A percentile compares a stretch with the other conserved stretches of the same genome.
phyloP scores from a whole-genome alignment of 179 eudicot genomes.

The Silene noctiflora region DNA sequence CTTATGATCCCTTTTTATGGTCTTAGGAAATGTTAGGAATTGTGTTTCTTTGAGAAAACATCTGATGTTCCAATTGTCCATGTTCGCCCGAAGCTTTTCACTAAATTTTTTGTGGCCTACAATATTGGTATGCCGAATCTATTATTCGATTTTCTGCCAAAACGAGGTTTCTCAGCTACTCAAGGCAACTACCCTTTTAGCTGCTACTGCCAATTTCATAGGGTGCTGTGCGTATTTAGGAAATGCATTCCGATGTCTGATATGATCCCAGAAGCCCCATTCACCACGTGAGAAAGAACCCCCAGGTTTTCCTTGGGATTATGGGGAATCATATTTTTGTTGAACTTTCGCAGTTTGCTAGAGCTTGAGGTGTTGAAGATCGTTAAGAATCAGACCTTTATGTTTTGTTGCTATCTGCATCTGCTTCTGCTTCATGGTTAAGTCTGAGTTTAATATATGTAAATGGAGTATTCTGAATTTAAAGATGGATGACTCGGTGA shows the following conservation, averaged over 20 bases:
- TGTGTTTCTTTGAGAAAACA: neutral
- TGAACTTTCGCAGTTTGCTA: neutral
- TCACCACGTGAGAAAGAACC: neutral
- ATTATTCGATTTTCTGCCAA: too few species aligned
- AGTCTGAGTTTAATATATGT: neutral
- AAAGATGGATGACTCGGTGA: slow-evolving; percentile 39
- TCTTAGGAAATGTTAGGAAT: neutral
- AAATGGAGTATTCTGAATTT: neutral
- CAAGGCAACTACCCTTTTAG: neutral
- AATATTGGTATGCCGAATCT: too few species aligned
- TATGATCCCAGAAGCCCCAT: neutral
- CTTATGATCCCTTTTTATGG: neutral
- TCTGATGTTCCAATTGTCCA: neutral
- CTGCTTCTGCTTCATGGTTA: neutral
- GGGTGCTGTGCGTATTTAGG: too few species aligned
- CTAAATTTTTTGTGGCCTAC: too few species aligned
- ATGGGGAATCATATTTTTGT: neutral
- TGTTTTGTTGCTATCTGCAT: neutral
- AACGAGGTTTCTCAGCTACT: neutral
- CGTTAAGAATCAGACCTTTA: neutral
- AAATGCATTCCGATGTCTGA: neutral
- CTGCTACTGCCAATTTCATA: neutral
- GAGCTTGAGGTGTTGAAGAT: neutral
- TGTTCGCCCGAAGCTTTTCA: neutral
- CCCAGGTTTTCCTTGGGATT: neutral